phyloP scores from a whole-genome alignment of 768 basidiomycete species.

The Auricularia auricula-judae region DNA sequence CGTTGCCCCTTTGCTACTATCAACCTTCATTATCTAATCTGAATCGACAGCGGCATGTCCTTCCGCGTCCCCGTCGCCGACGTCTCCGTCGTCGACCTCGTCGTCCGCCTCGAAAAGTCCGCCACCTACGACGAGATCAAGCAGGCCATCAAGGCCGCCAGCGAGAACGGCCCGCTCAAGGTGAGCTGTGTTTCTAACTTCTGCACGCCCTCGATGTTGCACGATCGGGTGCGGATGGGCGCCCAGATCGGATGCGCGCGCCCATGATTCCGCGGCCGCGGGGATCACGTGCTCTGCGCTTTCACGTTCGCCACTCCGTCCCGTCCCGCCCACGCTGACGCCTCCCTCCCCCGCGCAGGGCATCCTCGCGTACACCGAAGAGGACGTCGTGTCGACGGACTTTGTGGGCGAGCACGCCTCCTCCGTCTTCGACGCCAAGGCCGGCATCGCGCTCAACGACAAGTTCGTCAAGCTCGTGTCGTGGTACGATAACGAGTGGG shows the following conservation, averaged over 20 bases:
- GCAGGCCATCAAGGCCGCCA: slow-evolving; percentile 65
- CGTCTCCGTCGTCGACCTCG: slow-evolving; percentile 97
- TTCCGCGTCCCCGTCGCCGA: slow-evolving; percentile 97
- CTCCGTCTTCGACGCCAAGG: slow-evolving; percentile 88
- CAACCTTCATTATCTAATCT: too few species aligned
- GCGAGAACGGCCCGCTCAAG: slow-evolving; percentile 48
- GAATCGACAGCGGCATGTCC: slow-evolving; percentile 46
- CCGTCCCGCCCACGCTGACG: too few species aligned
- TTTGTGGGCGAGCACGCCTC: slow-evolving; percentile 72
- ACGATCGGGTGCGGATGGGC: neutral
- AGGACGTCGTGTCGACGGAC: slow-evolving; percentile 87
- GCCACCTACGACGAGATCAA: slow-evolving; percentile 90
- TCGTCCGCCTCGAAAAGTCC: slow-evolving; percentile 78
- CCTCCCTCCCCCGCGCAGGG: slow-evolving; percentile 25
- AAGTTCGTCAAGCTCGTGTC: slow-evolving; percentile 94
- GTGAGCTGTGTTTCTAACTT: slow-evolving; percentile 9
- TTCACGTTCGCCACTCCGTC: too few species aligned
- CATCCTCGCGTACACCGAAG: slow-evolving; percentile 86
- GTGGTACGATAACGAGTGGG: slow-evolving; percentile 95
- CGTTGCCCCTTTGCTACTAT: slow-evolving; percentile 46
- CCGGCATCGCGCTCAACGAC: slow-evolving; percentile 84
- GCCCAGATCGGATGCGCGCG: too few species aligned
- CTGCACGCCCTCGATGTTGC: neutral
- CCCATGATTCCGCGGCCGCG: too few species aligned
- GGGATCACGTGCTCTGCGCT: too few species aligned